Percentiles rank a stretch among this genome's conserved stretches.
Conservation (phyloP, 1,284 basidiomycete species). For the Puccinia polysora region DNA sequence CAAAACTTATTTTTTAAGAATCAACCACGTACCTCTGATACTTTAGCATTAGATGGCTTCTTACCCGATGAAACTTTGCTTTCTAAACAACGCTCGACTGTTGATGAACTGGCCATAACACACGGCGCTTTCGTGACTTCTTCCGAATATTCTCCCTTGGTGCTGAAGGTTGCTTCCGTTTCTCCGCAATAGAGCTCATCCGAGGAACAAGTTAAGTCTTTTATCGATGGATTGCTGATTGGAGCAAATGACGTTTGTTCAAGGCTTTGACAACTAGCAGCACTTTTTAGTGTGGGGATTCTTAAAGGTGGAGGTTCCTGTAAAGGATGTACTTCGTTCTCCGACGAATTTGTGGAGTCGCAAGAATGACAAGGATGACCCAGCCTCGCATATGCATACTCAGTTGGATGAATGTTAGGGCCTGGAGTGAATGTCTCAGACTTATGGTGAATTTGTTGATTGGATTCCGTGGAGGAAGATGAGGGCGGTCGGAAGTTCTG, state of each 20-base stretch:
- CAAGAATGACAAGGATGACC: neutral
- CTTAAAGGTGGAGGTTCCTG: neutral
- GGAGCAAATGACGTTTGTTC: neutral
- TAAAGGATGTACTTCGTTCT: constrained; percentile 5
- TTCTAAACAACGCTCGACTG: neutral
- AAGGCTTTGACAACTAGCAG: neutral
- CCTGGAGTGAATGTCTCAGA: neutral
- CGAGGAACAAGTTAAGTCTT: too few species aligned
- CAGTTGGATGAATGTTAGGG: neutral
- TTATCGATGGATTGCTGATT: neutral
- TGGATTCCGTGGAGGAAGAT: constrained; percentile 4
- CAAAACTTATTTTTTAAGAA: too few species aligned
- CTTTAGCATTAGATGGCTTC: constrained; percentile 8
- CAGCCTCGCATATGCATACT: neutral
- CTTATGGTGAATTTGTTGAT: constrained; percentile 7
- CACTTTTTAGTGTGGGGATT: neutral
- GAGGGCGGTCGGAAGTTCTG: neutral
- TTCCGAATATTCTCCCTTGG: constrained; percentile 4
- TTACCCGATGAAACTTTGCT: neutral
- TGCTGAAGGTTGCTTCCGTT: neutral
- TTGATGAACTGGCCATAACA: neutral
- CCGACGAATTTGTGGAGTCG: constrained; percentile 4
- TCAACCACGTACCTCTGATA: constrained; percentile 30
- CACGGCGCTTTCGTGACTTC: neutral
- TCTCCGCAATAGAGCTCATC: neutral